Base-by-base conservation (phyloP, 768 basidiomycete species). In the Phylloporus rhodoxanthus region DNA sequence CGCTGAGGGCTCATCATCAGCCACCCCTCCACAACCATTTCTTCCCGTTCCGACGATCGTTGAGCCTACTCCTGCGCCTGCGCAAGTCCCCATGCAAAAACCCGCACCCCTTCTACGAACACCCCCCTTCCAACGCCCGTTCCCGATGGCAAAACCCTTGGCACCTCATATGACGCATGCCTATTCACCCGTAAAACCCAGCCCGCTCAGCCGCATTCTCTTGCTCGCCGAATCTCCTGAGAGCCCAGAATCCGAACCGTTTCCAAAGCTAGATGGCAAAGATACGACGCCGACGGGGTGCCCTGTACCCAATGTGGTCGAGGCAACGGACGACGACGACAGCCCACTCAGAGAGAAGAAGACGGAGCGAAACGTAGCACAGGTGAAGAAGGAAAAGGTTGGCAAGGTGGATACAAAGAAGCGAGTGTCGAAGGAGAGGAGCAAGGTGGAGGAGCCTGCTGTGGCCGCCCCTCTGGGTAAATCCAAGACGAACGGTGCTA, bases 101-200 rank as follows among this genome's bases (percentile, higher is more conserved):
- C 36, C 25, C 2, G 34, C 32, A 43, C 32, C 43, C 19, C 41
- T 49, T 32, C 56, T 58, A 14, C 58, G 33, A 10, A 69, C 67
- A 11, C 47, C 50, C 4, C 46, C 58, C n/a, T n/a, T 13, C 14
- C 70, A 67, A 23, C 72, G 65, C n/a, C 72, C 78, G 2, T 87
- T 85, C 68, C 85, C 85, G 0, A 69, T 84, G 39, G 84, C 85
- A 2, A 89, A 86, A 58, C 85, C 87, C 10, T 70, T 83, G 43
- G 82, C 79, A 2, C 68, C 73, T 47, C 80, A 76, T 48, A 86
- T 87, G 82, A 73, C 78, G 4, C 88, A 91, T 54, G 86, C 87
- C 0, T 91, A 91, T 54, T 90, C 89, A 0, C 88, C 88, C 25
- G 82, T 73, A 2, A 84, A 81, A 63, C 88, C 89, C 0, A 89